phyloP scores from a whole-genome alignment of 164 flowering plant species.

The Annona squamosa region DNA sequence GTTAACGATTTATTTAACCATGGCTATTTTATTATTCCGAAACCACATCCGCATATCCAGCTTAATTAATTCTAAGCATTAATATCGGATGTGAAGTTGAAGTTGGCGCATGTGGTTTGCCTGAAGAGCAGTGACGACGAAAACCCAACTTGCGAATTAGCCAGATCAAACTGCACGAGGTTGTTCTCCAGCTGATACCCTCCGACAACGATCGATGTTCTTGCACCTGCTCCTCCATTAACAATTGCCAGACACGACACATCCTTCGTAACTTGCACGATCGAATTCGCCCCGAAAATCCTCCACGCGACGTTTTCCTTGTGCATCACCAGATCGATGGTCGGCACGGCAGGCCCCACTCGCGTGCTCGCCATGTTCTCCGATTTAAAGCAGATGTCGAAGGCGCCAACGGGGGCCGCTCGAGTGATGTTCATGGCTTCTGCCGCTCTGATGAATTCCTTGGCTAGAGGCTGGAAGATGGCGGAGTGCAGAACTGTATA shows the following conservation, averaged over 20 bases:
- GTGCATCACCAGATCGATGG: constrained; percentile 38
- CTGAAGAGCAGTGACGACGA: constrained; percentile 29
- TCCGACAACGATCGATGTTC: constrained; percentile 43
- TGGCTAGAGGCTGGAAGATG: constrained; percentile 27
- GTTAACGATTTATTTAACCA: too few relatives aligned
- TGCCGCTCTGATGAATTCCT: constrained; percentile 20
- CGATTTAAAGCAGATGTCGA: constrained; percentile 29
- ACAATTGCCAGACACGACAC: constrained; percentile 49
- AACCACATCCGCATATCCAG: too few relatives aligned
- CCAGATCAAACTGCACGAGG: constrained; percentile 50
- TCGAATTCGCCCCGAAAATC: constrained; percentile 45
- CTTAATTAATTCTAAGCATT: too few relatives aligned
- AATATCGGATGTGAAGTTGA: constrained; percentile 16
- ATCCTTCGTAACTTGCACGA: constrained; percentile 32
- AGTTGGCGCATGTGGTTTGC: constrained; percentile 35
- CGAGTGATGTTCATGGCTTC: background rate
- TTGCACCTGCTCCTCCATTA: constrained; percentile 34
- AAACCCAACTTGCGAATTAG: constrained; percentile 32
- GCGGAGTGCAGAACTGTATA: constrained; percentile 39
- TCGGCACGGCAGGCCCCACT: constrained; percentile 24
- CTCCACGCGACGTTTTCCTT: constrained; percentile 32
- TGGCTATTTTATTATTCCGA: too few relatives aligned
- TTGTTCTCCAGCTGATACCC: constrained; percentile 60
- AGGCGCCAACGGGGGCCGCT: constrained; percentile 7
- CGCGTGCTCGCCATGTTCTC: constrained; percentile 14